Conservation (phyloP, 306 rosid species). For the Pyrus betulifolia region DNA sequence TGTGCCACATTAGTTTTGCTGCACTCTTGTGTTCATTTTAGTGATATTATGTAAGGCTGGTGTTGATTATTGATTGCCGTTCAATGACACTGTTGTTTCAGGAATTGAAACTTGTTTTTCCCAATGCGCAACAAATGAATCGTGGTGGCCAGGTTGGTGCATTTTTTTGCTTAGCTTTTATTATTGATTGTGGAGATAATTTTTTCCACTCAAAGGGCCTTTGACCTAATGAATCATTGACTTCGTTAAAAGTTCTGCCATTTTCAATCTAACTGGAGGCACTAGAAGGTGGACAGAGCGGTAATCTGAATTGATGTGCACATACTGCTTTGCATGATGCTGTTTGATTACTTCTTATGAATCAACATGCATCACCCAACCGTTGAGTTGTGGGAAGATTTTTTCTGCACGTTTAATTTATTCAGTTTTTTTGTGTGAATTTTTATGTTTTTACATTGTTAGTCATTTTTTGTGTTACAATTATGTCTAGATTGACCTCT, state of each 20-base stretch:
- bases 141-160: conserved; percentile 92
- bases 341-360: background rate
- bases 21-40: background rate
- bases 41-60: background rate
- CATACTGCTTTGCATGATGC: background rate
- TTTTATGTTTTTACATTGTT: background rate
- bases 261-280: no score
- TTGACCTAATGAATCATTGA: no score
- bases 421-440: background rate
- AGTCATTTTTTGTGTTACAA: background rate
- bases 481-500: background rate
- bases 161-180: background rate
- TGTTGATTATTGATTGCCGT: conserved; percentile 2
- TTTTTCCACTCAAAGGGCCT: no score
- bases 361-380: background rate
- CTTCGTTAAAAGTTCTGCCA: no score
- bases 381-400: background rate
- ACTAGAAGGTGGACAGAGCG: background rate
- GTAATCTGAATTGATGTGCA: background rate
- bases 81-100: conserved; percentile 20
- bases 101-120: conserved; percentile 83
- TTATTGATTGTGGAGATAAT: background rate
- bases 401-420: background rate
- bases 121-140: conserved; percentile 83
- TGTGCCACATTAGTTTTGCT: background rate